Percentiles rank a stretch among this genome's conserved stretches.
These are phyloP conservation scores for Coemansia sp. DNA, from an alignment of 192 early-diverging fungal genomes.

Conservation along the genomic window DNA sequence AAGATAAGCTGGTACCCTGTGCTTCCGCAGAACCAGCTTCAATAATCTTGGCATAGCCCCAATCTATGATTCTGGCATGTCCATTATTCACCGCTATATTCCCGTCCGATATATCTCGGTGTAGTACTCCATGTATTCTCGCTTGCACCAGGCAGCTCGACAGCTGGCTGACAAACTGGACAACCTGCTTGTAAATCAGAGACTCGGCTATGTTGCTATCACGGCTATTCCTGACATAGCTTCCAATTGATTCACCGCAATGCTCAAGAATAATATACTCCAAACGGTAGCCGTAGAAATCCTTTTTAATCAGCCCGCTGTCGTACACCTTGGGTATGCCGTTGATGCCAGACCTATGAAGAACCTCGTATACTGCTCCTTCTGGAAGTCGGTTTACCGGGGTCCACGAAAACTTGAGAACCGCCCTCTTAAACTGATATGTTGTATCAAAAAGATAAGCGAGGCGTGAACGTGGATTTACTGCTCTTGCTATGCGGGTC, in stretches of 20 bases:
- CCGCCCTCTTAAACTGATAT: not conserved
- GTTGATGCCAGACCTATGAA: not conserved
- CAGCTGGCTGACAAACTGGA: not conserved
- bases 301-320: not conserved
- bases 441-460: not conserved
- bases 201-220: not conserved
- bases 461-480: not conserved
- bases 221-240: not conserved
- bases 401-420: not conserved
- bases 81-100: conserved; percentile 11
- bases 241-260: not conserved
- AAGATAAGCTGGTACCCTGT: too few species aligned
- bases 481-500: not conserved
- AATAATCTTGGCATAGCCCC: conserved; percentile 11
- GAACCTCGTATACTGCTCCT: conserved; percentile 1
- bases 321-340: not conserved
- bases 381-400: conserved; percentile 8
- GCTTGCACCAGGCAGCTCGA: not conserved
- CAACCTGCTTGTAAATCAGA: not conserved
- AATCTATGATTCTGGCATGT: conserved; percentile 7
- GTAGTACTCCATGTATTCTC: not conserved
- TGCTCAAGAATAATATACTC: conserved; percentile 7
- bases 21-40: too few species aligned
- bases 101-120: conserved; percentile 10
- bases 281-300: conserved; percentile 11